These are phyloP conservation scores for Plasmodium berghei DNA, from an alignment of 169 alveolate genomes.

Conservation along the genomic window DNA sequence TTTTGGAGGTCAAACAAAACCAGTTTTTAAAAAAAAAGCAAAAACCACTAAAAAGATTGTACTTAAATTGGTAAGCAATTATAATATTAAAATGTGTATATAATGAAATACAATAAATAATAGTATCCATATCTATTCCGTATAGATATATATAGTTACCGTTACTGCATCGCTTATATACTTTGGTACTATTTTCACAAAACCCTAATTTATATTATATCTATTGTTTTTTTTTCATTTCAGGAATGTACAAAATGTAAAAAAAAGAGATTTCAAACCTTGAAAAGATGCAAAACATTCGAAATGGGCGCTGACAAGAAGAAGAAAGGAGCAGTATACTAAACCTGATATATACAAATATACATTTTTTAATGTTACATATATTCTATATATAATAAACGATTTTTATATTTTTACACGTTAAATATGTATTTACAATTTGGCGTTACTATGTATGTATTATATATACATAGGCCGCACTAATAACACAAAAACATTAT, in stretches of 20 bases:
- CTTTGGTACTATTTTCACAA: not conserved
- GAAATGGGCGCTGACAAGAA: slow-evolving; percentile 97
- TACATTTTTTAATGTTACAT: not conserved
- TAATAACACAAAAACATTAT: no score
- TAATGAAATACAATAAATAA: not conserved
- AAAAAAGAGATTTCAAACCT: slow-evolving; percentile 95
- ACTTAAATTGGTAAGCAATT: slow-evolving; percentile 89
- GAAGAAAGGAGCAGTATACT: slow-evolving; percentile 90
- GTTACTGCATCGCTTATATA: not conserved
- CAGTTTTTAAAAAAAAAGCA: slow-evolving; percentile 98
- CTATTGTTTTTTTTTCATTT: slow-evolving; percentile 12
- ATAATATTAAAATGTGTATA: slow-evolving; percentile 10
- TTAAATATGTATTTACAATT: not conserved
- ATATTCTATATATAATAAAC: not conserved
- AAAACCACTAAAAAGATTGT: slow-evolving; percentile 99
- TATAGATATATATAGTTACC: not conserved
- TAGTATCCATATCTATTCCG: no score
- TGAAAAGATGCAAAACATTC: slow-evolving; percentile 99
- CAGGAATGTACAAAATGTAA: slow-evolving; percentile 98
- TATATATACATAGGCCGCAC: not conserved
- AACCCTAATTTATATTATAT: not conserved
- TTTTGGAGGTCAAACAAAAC: slow-evolving; percentile 99
- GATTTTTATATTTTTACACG: not conserved
- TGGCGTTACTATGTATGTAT: not conserved
- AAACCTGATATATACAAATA: not conserved